phyloP scores from a whole-genome alignment of 371 early-diverging fungal species.

The Rhizopus stolonifer region DNA sequence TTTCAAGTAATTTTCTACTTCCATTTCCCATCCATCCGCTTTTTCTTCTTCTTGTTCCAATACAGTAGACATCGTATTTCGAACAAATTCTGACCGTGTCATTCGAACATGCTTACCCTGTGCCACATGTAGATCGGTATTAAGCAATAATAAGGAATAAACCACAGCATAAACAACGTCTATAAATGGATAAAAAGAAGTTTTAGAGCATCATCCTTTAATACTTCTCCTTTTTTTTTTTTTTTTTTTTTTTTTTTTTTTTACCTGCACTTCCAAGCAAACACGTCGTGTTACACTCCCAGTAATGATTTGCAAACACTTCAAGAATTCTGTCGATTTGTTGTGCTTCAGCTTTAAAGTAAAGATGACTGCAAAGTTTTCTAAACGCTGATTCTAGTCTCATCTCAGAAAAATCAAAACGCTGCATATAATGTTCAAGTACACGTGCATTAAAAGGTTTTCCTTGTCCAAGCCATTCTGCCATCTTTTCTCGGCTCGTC shows the following conservation, averaged over 20 bases:
- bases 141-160: slow-evolving; percentile 84
- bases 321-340: slow-evolving; percentile 85
- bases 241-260: slow-evolving; percentile 1
- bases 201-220: too few species aligned
- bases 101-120: slow-evolving; percentile 63
- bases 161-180: slow-evolving; percentile 86
- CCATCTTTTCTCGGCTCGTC: slow-evolving; percentile 20
- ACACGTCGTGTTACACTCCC: slow-evolving; percentile 73
- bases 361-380: slow-evolving; percentile 73
- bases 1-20: slow-evolving; percentile 39
- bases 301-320: slow-evolving; percentile 77
- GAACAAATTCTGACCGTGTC: slow-evolving; percentile 63
- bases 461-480: slow-evolving; percentile 34
- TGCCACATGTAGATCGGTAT: slow-evolving; percentile 92
- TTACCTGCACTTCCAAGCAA: slow-evolving; percentile 53
- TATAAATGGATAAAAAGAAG: slow-evolving; percentile 11
- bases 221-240: too few species aligned
- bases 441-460: slow-evolving; percentile 55
- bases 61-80: slow-evolving; percentile 58
- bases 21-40: slow-evolving; percentile 29
- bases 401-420: slow-evolving; percentile 70
- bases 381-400: slow-evolving; percentile 79
- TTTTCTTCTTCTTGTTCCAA: slow-evolving; percentile 38
- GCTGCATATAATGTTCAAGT: slow-evolving; percentile 68
- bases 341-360: slow-evolving; percentile 89